These are phyloP conservation scores for Cladophialophora carrionii DNA, from an alignment of 2,329 filamentous ascomycete genomes.

Conservation along the genomic window DNA sequence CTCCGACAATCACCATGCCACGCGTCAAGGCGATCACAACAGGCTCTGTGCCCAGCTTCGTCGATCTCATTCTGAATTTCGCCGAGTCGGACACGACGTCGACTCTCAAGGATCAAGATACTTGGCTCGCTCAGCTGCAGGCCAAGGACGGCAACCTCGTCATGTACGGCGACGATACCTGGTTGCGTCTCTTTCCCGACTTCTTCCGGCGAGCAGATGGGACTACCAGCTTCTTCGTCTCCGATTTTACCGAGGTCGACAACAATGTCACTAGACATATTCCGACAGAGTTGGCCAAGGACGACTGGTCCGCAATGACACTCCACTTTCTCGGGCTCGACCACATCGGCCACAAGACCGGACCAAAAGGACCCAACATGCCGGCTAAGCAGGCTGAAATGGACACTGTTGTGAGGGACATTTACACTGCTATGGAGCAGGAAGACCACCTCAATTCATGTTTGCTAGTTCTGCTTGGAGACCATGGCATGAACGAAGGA, in stretches of 20 bases:
- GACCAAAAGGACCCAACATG: conserved; percentile 88
- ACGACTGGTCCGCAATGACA: conserved; percentile 91
- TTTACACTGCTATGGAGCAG: conserved; percentile 75
- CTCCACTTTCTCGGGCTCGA: conserved; percentile 95
- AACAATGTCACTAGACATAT: conserved; percentile 95
- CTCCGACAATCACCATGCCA: conserved; percentile 97
- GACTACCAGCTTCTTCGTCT: conserved; percentile 97
- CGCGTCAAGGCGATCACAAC: conserved; percentile 96
- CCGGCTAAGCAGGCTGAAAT: conserved; percentile 90
- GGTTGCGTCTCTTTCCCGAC: conserved; percentile 92
- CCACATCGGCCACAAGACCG: conserved; percentile 96
- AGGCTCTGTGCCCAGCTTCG: conserved; percentile 95
- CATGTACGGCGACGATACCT: conserved; percentile 98
- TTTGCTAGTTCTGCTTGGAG: conserved; percentile 82
- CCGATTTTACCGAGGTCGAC: conserved; percentile 97
- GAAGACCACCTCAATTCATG: conserved; percentile 74
- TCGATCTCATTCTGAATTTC: conserved; percentile 95
- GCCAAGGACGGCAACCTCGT: conserved; percentile 74
- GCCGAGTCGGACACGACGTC: conserved; percentile 92
- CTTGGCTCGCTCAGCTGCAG: conserved; percentile 93
- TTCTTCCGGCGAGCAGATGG: conserved; percentile 87
- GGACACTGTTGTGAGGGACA: conserved; percentile 76
- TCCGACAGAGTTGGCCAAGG: conserved; percentile 69
- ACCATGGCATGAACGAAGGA: conserved; percentile 99
- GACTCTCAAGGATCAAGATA: conserved; percentile 84